Evolutionary conservation across 1,284 basidiomycete species (phyloP), one percentile per base, ranked within the genome.

Genomic region (Omphalotus olearius): DNA sequence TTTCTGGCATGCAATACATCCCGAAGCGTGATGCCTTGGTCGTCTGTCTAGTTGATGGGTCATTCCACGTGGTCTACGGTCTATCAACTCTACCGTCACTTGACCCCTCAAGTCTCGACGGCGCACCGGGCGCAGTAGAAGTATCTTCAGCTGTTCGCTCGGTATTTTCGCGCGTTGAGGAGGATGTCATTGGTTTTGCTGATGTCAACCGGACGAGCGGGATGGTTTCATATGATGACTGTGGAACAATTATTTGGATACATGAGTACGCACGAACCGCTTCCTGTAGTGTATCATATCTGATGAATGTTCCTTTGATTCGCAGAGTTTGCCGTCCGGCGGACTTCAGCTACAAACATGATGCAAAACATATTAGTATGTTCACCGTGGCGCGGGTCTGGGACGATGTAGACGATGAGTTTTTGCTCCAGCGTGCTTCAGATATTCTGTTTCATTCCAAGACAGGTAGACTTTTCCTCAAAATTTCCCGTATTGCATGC

Each of bases 301-400:
- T 14, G 44, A 43, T 42, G 37, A 51, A 54, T 53, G 58, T 57
- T 53, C 17, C 42, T 16, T 53, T 52, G 14, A 50, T 47, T 26
- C 46, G 13, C 56, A 88, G 86, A 63, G 69, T 73, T 20, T 68
- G 69, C 39, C 73, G 76, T 40, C 84, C 85, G 0, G 75, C 77
- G 0, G 85, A 89, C 64, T 88, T 88, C 61, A 86, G 80, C 64
- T 89, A 88, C 69, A 88, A 86, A 53, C 82, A 85, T 55, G 86
- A 88, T 61, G 83, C 87, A 1, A 81, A 79, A 60, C 83, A 85
- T 57, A 76, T 72, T 58, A 82, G 73, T 59, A 76, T 76, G 56
- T 66, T 89, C 33, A 66, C 87, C 30, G 74, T 82, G 13, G 74
- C 83, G 4, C 71, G 72, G 42, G 57, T 87, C 47, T 83, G 78